These are phyloP conservation scores for Plasmopara muralis DNA, from an alignment of 352 stramenopile genomes.

Conservation along the genomic window DNA sequence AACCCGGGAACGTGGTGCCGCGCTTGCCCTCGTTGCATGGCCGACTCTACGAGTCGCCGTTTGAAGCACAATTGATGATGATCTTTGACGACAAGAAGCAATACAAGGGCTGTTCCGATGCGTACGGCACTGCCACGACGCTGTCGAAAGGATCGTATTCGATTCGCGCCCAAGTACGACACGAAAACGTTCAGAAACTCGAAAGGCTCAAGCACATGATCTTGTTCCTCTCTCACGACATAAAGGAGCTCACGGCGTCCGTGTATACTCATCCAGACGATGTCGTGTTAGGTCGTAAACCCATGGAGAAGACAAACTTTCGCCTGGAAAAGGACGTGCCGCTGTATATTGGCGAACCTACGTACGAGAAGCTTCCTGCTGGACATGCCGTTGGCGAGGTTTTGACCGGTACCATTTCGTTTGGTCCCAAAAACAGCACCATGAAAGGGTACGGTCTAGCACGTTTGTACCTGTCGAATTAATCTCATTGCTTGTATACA, in stretches of 20 bases:
- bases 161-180: conserved; percentile 67
- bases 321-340: conserved; percentile 48
- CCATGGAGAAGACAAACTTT: conserved; percentile 43
- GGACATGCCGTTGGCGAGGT: conserved; percentile 52
- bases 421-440: conserved; percentile 61
- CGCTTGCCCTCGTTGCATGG: conserved; percentile 72
- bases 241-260: conserved; percentile 60
- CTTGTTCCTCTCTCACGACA: conserved; percentile 58
- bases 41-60: conserved; percentile 90
- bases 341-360: conserved; percentile 71
- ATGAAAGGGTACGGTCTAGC: conserved; percentile 35
- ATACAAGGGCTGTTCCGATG: conserved; percentile 79
- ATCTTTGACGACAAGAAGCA: conserved; percentile 93
- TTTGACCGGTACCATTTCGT: conserved; percentile 62
- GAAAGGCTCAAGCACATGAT: conserved; percentile 80
- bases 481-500: neutral
- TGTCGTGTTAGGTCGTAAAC: conserved; percentile 48
- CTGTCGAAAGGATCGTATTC: conserved; percentile 84
- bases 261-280: conserved; percentile 69
- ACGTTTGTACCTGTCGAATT: neutral
- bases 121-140: conserved; percentile 72
- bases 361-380: conserved; percentile 58
- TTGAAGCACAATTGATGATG: conserved; percentile 90
- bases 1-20: conserved; percentile 77
- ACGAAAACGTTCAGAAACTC: conserved; percentile 77